Conservation (phyloP, 192 early-diverging fungal species). For the Blastocladiella britannica region DNA sequence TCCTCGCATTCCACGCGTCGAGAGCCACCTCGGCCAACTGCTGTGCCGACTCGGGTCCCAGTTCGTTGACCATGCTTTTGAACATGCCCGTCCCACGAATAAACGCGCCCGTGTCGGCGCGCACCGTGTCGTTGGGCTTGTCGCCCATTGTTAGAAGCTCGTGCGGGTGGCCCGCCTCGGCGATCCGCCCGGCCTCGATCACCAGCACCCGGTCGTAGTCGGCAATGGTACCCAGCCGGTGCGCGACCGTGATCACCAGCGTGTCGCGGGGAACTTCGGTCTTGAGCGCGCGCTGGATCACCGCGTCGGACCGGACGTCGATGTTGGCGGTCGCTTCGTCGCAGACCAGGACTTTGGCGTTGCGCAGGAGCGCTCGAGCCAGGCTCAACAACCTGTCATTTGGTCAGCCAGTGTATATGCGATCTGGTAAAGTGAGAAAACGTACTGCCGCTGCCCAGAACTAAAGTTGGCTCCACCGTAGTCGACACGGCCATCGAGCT, state of each 20-base stretch:
- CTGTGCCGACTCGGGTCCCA: too few species aligned
- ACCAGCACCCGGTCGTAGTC: constrained; percentile 23
- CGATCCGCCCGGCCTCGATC: constrained; percentile 16
- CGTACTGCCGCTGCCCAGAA: constrained; percentile 65
- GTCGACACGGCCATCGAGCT: constrained; percentile 23
- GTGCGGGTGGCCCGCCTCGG: too few species aligned
- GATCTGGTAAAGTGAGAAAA: too few species aligned
- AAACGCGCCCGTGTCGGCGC: too few species aligned
- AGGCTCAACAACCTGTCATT: constrained; percentile 63
- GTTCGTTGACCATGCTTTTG: too few species aligned
- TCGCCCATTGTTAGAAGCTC: too few species aligned
- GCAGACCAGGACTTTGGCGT: constrained; percentile 25
- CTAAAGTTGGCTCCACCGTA: constrained; percentile 56
- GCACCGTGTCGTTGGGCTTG: too few species aligned
- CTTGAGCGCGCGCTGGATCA: constrained; percentile 49
- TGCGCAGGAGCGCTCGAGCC: constrained; percentile 47
- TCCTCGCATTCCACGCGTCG: too few species aligned
- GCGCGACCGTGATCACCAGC: constrained; percentile 49
- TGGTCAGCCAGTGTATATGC: too few species aligned
- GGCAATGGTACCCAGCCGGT: constrained; percentile 48
- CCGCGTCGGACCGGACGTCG: constrained; percentile 23
- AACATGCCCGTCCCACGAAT: too few species aligned
- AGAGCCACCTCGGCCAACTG: too few species aligned
- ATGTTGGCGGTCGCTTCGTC: constrained; percentile 15
- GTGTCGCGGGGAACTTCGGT: constrained; percentile 27